Evolutionary conservation across 1,139 yeast species (phyloP), one percentile per base, ranked within the genome.

Genomic region (Lodderomyces margitis): DNA sequence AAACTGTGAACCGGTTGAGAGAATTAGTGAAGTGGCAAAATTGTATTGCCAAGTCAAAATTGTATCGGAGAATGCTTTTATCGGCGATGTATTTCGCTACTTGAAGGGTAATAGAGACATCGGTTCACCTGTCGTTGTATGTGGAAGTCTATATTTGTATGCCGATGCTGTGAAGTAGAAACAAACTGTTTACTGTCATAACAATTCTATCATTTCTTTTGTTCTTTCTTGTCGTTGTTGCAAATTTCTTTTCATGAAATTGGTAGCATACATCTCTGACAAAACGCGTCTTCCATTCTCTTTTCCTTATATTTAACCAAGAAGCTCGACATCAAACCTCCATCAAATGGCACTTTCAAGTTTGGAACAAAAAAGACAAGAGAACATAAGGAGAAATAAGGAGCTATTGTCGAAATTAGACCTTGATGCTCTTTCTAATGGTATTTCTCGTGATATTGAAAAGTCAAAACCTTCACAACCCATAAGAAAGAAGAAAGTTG

Each of bases 81-180:
- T 43, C 19, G 15, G 31, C 7, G 45, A 49, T 5, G 49, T 64
- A 2, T 52, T 66, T 21, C 43, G 50, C 10, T 46, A 47, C 34
- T 54, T 39, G 12, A 20, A 34, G 30, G 25, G 36, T 1, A 50
- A 56, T 4, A 63, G 60, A 0, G 66, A 63, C 40, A 38, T 37
- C 0, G 53, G 69, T n/a, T 30, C 34, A 3, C 21, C 66, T 66
- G 20, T 80, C 2, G 78, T 86, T 1, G 66, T 86, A 1, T 87
- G 94, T 60, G 96, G 96, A 0, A 84, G 94, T 53, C 64, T 87
- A 34, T 87, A 87, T 54, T 67, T 87, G 16, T 83, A 85, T 42
- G 83, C 89, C 1, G 91, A 87, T 55, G 70, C 19, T 5, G 32
- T 28, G 3, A 28, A 15, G 16, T 28, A 15, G 32, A n/a, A n/a